Evolutionary conservation across 345 rosid species (phyloP), one percentile per base, ranked within the genome.

Genomic region (Populus simonii): DNA sequence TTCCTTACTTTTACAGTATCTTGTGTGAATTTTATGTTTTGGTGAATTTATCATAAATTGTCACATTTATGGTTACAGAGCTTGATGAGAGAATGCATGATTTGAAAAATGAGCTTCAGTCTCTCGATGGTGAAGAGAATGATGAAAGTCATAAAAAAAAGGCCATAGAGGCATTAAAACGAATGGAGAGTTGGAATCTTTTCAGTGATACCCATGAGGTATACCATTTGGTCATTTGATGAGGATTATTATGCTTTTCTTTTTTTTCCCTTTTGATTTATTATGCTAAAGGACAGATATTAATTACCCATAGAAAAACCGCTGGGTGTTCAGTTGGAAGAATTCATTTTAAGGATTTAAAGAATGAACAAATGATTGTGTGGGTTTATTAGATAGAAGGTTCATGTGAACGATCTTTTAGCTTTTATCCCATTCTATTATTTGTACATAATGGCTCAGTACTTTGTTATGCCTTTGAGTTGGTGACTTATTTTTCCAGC

Each of bases 171-270:
- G 97, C 98, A 72, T 83, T 94, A 69, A 88, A 81, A 83, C 85
- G 94, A 75, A 94, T 96, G 99, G 98, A 94, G 79, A 91, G 82
- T 81, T 96, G 98, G 99, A 96, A 96, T 90, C 84, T 96, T 85
- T 94, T 96, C 81, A 90, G 89, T 76, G 95, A 92, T 81, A 82
- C 88, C 71, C 79, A 80, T 72, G 95, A 96, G 97, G 99, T 92
- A 87, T 63, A 75, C 70, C 41, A 15, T 59, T 76, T 77, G 61
- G 62, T 78, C 59, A 43, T 38, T 74, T 29, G 31, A 73, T 23
- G 31, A 72, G 57, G 65, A 49, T 71, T 63, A 53, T 57, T 61
- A 41, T 65, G 22, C 13, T 87, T 70, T 79, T 61, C 33, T n/a
- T 74, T 69, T 66, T 33, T 33, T 33, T 33, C 35, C 51, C 61